These are phyloP conservation scores for Phialophora macrospora DNA, from an alignment of 2,329 filamentous ascomycete genomes.

Conservation along the genomic window DNA sequence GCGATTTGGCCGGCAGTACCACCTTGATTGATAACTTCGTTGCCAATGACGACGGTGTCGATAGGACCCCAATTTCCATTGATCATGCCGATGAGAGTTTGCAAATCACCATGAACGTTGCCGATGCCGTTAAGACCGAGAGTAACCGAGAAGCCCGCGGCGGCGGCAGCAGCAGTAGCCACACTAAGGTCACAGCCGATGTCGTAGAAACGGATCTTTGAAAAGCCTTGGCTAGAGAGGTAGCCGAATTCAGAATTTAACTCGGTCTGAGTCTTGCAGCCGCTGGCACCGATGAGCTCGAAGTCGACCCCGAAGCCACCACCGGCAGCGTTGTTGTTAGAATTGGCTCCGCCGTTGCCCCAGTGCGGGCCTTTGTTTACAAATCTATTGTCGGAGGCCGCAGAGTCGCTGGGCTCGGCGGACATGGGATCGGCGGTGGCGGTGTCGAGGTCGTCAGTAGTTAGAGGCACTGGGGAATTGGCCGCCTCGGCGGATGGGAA, in stretches of 20 bases:
- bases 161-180: constrained; percentile 66
- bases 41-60: constrained; percentile 76
- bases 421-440: constrained; percentile 38
- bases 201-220: constrained; percentile 75
- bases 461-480: constrained; percentile 29
- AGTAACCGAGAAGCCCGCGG: constrained; percentile 72
- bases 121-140: constrained; percentile 72
- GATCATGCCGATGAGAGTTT: constrained; percentile 64
- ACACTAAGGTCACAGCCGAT: constrained; percentile 73
- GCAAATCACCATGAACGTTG: constrained; percentile 61
- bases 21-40: constrained; percentile 74
- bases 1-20: constrained; percentile 62
- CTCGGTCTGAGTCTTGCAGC: constrained; percentile 69
- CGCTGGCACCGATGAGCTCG: constrained; percentile 61
- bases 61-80: constrained; percentile 70
- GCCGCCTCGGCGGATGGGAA: constrained; percentile 25
- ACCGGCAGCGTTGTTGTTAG: constrained; percentile 11
- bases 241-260: constrained; percentile 68
- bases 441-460: constrained; percentile 15
- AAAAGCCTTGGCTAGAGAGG: constrained; percentile 61
- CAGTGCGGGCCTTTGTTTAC: constrained; percentile 4
- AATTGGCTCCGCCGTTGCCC: constrained; percentile 10
- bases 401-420: constrained; percentile 7
- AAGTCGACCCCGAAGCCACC: constrained; percentile 60
- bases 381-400: background rate